Evolutionary conservation across 768 basidiomycete genomes (phyloP).

Genomic region (Brasilioporus rufonigricans): DNA sequence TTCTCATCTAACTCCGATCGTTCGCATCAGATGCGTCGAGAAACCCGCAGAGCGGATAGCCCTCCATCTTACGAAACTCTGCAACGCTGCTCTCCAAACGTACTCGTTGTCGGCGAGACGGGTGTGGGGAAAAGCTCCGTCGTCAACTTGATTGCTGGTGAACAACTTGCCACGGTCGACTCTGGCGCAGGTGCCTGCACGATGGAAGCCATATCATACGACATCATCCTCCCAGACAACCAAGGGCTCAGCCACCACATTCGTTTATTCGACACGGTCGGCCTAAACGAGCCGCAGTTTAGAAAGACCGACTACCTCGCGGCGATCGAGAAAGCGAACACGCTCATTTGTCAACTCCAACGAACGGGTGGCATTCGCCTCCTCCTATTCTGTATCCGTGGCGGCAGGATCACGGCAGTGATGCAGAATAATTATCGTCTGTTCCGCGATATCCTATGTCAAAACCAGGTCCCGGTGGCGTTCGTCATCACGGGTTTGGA

Average conservation of each 20-base stretch:
- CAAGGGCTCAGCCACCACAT: conserved; percentile 19
- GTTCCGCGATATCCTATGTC: conserved; percentile 31
- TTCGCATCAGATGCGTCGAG: conserved; percentile 13
- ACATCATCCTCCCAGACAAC: conserved; percentile 18
- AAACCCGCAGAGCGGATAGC: conserved; percentile 2
- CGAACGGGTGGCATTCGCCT: conserved; percentile 31
- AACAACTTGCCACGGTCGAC: conserved; percentile 26
- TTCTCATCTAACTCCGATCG: conserved; percentile 4
- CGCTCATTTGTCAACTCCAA: conserved; percentile 35
- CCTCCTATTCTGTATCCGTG: conserved; percentile 35
- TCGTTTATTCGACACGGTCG: conserved; percentile 35
- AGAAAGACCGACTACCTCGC: conserved; percentile 24
- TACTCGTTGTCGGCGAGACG: conserved; percentile 35
- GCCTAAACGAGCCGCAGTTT: conserved; percentile 29
- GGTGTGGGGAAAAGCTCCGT: conserved; percentile 40
- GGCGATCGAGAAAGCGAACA: conserved; percentile 31
- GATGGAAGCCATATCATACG: conserved; percentile 28
- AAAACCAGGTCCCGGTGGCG: conserved; percentile 31
- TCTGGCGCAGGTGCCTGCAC: conserved; percentile 37
- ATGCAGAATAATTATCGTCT: conserved; percentile 31
- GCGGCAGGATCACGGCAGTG: conserved; percentile 29
- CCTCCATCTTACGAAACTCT: conserved; percentile 22
- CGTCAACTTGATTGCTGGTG: conserved; percentile 37
- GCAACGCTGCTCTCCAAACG: conserved; percentile 33
- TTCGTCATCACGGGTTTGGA: conserved; percentile 34